Conservation (phyloP, 768 basidiomycete species). For the Psilocybe cubensis region DNA sequence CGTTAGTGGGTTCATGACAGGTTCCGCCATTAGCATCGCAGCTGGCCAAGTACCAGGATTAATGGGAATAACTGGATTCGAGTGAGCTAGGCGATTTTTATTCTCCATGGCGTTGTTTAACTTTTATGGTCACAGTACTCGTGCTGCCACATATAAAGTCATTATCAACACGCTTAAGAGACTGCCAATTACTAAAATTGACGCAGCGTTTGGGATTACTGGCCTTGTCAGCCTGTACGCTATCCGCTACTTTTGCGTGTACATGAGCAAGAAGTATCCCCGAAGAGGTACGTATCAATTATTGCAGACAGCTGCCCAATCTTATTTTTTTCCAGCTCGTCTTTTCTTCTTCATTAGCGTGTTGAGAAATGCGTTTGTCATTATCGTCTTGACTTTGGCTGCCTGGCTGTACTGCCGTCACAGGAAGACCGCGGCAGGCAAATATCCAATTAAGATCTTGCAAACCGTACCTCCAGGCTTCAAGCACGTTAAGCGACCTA, state of each 20-base stretch:
- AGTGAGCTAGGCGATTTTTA: slow-evolving; percentile 48
- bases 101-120: slow-evolving; percentile 9
- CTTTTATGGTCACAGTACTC: slow-evolving; percentile 64
- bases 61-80: slow-evolving; percentile 85
- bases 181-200: slow-evolving; percentile 66
- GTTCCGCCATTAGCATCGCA: slow-evolving; percentile 93
- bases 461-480: slow-evolving; percentile 85
- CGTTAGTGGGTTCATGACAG: slow-evolving; percentile 94
- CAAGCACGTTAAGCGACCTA: slow-evolving; percentile 55
- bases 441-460: slow-evolving; percentile 85
- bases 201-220: slow-evolving; percentile 90
- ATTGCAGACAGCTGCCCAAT: background rate
- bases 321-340: slow-evolving; percentile 45
- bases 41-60: slow-evolving; percentile 87
- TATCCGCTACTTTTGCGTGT: slow-evolving; percentile 62
- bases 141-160: slow-evolving; percentile 82
- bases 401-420: slow-evolving; percentile 85
- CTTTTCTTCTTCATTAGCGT: slow-evolving; percentile 80
- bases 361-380: slow-evolving; percentile 84
- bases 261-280: slow-evolving; percentile 61
- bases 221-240: slow-evolving; percentile 72
- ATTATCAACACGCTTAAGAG: slow-evolving; percentile 94
- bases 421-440: slow-evolving; percentile 56
- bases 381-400: slow-evolving; percentile 84
- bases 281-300: slow-evolving; percentile 47